phyloP scores from a whole-genome alignment of 352 stramenopile species.

The Pythium monospermum region DNA sequence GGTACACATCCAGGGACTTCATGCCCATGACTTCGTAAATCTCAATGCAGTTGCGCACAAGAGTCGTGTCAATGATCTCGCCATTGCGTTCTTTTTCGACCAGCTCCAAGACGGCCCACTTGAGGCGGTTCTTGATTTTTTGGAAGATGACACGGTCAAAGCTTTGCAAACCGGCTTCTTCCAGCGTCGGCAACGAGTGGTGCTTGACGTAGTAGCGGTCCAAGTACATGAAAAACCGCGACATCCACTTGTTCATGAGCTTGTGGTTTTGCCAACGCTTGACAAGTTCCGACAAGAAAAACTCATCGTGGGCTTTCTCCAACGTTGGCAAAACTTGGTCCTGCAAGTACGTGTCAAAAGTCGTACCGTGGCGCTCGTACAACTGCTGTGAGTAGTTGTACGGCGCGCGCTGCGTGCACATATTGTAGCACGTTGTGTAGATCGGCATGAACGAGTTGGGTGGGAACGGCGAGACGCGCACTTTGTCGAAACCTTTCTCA shows the following conservation, averaged over 20 bases:
- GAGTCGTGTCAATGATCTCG: constrained; percentile 95
- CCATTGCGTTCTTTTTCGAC: constrained; percentile 98
- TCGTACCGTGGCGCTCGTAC: constrained; percentile 95
- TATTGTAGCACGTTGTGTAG: constrained; percentile 97
- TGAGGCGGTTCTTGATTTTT: constrained; percentile 77
- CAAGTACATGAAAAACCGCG: constrained; percentile 99
- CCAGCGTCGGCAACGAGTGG: constrained; percentile 94
- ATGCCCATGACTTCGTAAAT: constrained; percentile 99
- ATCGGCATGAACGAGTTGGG: constrained; percentile 86
- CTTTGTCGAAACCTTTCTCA: constrained; percentile 82
- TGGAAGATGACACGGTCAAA: constrained; percentile 84
- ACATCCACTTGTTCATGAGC: constrained; percentile 99
- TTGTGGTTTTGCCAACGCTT: constrained; percentile 98
- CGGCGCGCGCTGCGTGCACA: constrained; percentile 98
- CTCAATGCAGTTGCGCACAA: constrained; percentile 96
- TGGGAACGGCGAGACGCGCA: constrained; percentile 76
- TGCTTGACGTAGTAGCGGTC: constrained; percentile 97
- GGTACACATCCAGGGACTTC: constrained; percentile 96
- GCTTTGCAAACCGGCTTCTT: constrained; percentile 85
- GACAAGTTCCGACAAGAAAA: constrained; percentile 97
- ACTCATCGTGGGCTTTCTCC: constrained; percentile 87
- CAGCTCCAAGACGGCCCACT: constrained; percentile 92
- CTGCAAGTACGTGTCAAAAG: constrained; percentile 84
- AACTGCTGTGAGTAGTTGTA: constrained; percentile 99
- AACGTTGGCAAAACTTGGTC: constrained; percentile 88